phyloP scores from a whole-genome alignment of 148 eudicot genomes.

The Rhododendron kiyosumense region DNA sequence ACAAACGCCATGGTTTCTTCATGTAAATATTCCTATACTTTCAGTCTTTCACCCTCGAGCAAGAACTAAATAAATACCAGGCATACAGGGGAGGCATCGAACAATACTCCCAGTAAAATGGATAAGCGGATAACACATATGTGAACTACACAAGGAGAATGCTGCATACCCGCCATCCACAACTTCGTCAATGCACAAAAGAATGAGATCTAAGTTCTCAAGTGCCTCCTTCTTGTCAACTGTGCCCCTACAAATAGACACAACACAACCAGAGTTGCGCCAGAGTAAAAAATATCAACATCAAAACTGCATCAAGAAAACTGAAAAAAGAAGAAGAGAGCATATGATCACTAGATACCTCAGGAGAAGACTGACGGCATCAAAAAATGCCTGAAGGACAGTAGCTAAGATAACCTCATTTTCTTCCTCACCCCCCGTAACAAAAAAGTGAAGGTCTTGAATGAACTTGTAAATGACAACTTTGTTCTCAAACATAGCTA shows the following conservation, averaged over 20 bases:
- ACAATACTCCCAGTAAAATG: not conserved
- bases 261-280: not conserved
- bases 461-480: conserved; percentile 59
- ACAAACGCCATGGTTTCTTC: not conserved
- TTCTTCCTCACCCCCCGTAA: conserved; percentile 68
- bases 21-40: not conserved
- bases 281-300: not conserved
- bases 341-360: conserved; percentile 24
- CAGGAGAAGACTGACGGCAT: conserved; percentile 54
- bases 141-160: not conserved
- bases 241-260: conserved; percentile 32
- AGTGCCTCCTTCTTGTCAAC: conserved; percentile 64
- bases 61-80: not conserved
- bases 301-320: not conserved
- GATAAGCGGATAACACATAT: not conserved
- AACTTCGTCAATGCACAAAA: conserved; percentile 68
- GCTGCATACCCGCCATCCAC: conserved; percentile 63
- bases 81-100: not conserved
- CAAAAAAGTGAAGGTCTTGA: conserved; percentile 65
- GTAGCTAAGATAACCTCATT: conserved; percentile 51
- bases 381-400: conserved; percentile 64
- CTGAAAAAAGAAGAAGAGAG: not conserved
- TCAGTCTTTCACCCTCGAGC: not conserved
- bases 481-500: conserved; percentile 52
- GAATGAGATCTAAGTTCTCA: conserved; percentile 65